Percentiles rank a stretch among this genome's conserved stretches.
These are phyloP conservation scores for Hypoxylon subgilvum DNA, from an alignment of 495 filamentous ascomycete species.

Conservation along the genomic window DNA sequence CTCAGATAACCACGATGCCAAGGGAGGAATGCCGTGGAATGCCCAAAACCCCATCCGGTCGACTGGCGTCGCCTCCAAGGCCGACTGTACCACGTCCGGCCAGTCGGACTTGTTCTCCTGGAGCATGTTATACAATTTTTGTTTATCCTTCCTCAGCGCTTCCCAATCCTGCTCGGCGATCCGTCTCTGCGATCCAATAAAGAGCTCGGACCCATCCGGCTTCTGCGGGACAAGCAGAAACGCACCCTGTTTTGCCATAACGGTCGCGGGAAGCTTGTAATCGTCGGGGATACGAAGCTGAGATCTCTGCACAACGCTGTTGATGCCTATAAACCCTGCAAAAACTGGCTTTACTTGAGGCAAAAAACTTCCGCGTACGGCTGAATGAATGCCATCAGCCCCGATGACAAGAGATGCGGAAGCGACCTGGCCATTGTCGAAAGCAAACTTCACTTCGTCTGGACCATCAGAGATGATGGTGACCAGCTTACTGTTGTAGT, in stretches of 20 bases:
- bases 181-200: conserved; percentile 51
- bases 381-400: conserved; percentile 59
- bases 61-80: conserved; percentile 6
- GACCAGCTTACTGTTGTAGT: conserved; percentile 52
- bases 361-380: conserved; percentile 42
- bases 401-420: conserved; percentile 48
- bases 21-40: conserved; percentile 18
- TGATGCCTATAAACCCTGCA: conserved; percentile 33
- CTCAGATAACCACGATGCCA: conserved; percentile 44
- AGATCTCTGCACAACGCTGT: conserved; percentile 34
- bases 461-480: conserved; percentile 45
- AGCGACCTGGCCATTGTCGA: conserved; percentile 47
- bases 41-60: conserved; percentile 29
- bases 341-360: conserved; percentile 18
- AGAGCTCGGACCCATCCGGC: conserved; percentile 50
- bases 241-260: conserved; percentile 50
- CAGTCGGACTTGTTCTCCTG: conserved; percentile 26
- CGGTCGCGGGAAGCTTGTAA: conserved; percentile 51
- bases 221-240: conserved; percentile 57
- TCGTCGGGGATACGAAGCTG: conserved; percentile 28
- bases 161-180: conserved; percentile 30
- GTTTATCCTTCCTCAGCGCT: conserved; percentile 28
- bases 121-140: conserved; percentile 31
- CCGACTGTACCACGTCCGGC: conserved; percentile 30
- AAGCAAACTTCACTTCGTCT: conserved; percentile 47